Evolutionary conservation across 148 eudicot species (phyloP).

Genomic region (Chenopodium album): DNA sequence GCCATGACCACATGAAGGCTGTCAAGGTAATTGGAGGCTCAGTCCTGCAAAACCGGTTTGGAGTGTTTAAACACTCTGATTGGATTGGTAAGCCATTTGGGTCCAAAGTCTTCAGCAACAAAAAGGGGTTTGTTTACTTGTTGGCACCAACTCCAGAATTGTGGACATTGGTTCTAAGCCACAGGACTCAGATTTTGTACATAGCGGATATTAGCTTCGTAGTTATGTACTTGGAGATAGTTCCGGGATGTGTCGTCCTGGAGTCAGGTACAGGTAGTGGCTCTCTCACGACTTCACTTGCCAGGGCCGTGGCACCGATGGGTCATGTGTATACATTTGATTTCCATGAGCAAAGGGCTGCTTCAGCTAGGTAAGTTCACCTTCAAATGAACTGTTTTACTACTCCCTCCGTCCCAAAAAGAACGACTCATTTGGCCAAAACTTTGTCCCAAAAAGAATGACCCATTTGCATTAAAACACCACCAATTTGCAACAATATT

Average conservation of each 20-base stretch:
- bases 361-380: conserved; percentile 63
- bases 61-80: conserved; percentile 70
- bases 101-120: conserved; percentile 71
- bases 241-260: conserved; percentile 78
- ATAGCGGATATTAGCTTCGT: conserved; percentile 89
- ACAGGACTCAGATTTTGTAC: conserved; percentile 90
- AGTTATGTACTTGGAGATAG: conserved; percentile 76
- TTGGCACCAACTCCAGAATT: conserved; percentile 94
- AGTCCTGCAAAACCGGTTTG: conserved; percentile 74
- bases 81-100: conserved; percentile 92
- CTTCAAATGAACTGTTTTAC: neutral
- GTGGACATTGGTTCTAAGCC: conserved; percentile 90
- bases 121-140: conserved; percentile 79
- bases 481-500: too few species aligned
- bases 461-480: too few species aligned
- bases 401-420: neutral
- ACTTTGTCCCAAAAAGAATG: too few species aligned
- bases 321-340: conserved; percentile 91
- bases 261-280: conserved; percentile 98
- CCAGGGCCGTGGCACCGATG: conserved; percentile 73
- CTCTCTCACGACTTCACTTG: conserved; percentile 76
- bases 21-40: conserved; percentile 53
- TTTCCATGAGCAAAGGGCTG: conserved; percentile 93
- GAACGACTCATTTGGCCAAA: too few species aligned
- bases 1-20: conserved; percentile 79